Evolutionary conservation across 2,329 filamentous ascomycete species (phyloP), one percentile per base, ranked within the genome.

Genomic region (Ceratocystis papillata): DNA sequence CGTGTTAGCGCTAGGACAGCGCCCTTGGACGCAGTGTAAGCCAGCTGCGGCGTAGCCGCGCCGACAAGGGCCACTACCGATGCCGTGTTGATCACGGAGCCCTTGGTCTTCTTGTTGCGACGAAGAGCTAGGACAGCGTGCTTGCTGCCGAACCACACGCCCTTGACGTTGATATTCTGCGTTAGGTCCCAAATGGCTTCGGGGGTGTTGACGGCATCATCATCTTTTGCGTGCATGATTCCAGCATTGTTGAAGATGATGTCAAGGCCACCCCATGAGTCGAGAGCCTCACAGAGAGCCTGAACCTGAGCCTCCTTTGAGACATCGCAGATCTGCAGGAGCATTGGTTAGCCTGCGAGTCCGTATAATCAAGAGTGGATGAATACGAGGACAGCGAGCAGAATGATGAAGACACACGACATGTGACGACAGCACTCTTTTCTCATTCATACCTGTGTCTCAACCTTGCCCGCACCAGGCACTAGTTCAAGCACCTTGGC

Each of bases 221-320:
- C 86, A 75, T 91, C 88, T 67, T 87, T 81, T 61, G 85, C 86
- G 78, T 96, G 92, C 92, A 96, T 96, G 76, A 96, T 96, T 65
- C 92, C 92, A 28, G 92, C 92, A 75, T 96, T 96, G 84, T 96
- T 96, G 85, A 96, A 96, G 72, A 96, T 89, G 73, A 96, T 80
- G 75, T 96, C 92, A 2, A 94, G 77, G 57, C 92, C 92, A 73
- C 92, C 92, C 88, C 89, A 95, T 67, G 83, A 74, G 76, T 96
- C 92, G 67, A 93, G 78, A 8, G 82, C 77, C 70, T 89, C 87
- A 64, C 96, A 80, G 74, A 88, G 84, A 66, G 85, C 84, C 72
- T 90, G 78, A 41, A 96, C 85, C 66, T 94, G 83, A 68, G 82
- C 76, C 75, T 96, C 92, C 73, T 91, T 92, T 74, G 89, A 91